A percentile compares a stretch with the other conserved stretches of the same genome.
Evolutionary conservation across 139 green algal genomes (phyloP).

Genomic region (Closterium sp.): DNA sequence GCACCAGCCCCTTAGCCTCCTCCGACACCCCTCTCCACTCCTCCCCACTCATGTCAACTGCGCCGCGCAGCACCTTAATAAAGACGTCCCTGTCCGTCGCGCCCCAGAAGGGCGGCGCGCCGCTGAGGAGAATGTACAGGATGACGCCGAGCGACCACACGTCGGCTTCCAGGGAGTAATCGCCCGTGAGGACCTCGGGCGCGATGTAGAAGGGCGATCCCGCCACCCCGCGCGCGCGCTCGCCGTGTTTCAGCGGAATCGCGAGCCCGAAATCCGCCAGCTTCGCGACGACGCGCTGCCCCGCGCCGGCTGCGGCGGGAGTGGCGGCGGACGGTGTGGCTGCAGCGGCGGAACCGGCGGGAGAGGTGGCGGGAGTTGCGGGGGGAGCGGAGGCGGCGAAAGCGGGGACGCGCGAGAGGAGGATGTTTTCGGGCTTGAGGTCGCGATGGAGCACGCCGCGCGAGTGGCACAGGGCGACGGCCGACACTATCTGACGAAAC

Average conservation of each 20-base stretch:
- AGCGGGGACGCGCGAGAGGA: not conserved
- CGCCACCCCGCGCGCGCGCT: not conserved
- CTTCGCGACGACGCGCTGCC: not conserved
- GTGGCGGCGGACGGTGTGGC: not conserved
- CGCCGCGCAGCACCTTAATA: not conserved
- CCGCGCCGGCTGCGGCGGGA: not conserved
- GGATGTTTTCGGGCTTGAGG: constrained; percentile 61
- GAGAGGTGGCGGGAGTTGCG: not conserved
- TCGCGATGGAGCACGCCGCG: constrained; percentile 76
- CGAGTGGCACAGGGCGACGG: constrained; percentile 68
- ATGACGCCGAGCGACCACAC: constrained; percentile 20
- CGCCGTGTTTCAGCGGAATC: not conserved
- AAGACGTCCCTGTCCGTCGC: constrained; percentile 8
- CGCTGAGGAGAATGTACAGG: constrained; percentile 23
- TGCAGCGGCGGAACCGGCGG: no score
- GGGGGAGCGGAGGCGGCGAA: not conserved
- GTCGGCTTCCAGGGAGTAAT: constrained; percentile 2
- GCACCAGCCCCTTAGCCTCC: constrained; percentile 39
- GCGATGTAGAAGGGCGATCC: constrained; percentile 11
- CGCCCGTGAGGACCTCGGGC: not conserved
- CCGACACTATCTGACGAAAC: constrained; percentile 34
- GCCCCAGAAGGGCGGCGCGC: constrained; percentile 13
- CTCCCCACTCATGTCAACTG: not conserved
- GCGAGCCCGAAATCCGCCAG: constrained; percentile 19
- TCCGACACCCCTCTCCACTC: constrained; percentile 34